Percentiles rank a stretch among this genome's conserved stretches.
These are phyloP conservation scores for Cyberlindnera americana DNA, from an alignment of 805 yeast genomes.

Conservation along the genomic window DNA sequence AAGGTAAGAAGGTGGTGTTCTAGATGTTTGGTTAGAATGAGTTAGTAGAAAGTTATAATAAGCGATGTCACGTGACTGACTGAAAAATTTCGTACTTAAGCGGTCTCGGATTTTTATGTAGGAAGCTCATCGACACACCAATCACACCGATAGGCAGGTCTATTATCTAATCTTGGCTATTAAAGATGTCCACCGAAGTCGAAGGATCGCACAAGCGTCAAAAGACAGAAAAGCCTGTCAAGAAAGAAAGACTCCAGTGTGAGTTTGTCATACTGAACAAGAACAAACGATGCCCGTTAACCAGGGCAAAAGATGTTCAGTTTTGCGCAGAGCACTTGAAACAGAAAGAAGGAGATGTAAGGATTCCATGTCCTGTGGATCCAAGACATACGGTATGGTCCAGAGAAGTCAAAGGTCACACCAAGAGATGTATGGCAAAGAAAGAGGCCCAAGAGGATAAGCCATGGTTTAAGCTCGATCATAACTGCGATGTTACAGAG, in stretches of 20 bases:
- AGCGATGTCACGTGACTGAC: conserved; percentile 2
- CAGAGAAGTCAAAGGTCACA: conserved; percentile 50
- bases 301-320: conserved; percentile 43
- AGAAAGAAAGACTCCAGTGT: conserved; percentile 35
- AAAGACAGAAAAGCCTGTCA: conserved; percentile 11
- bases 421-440: conserved; percentile 56
- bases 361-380: conserved; percentile 78
- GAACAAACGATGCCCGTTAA: conserved; percentile 58
- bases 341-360: conserved; percentile 23
- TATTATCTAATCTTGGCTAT: not conserved
- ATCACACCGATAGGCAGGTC: no score
- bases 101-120: not conserved
- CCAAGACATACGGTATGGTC: conserved; percentile 71
- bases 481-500: conserved; percentile 33
- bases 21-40: conserved; percentile 34
- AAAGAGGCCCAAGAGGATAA: conserved; percentile 30
- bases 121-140: no score
- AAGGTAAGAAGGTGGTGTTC: conserved; percentile 83
- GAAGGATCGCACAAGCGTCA: conserved; percentile 8
- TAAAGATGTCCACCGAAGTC: not conserved
- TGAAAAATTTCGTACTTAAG: conserved; percentile 1
- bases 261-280: conserved; percentile 46
- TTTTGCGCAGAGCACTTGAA: conserved; percentile 64
- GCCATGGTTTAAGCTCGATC: conserved; percentile 48
- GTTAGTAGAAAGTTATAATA: not conserved